These are phyloP conservation scores for Kurtzmaniella quercitrusa DNA, from an alignment of 1,139 yeast genomes.

Conservation along the genomic window DNA sequence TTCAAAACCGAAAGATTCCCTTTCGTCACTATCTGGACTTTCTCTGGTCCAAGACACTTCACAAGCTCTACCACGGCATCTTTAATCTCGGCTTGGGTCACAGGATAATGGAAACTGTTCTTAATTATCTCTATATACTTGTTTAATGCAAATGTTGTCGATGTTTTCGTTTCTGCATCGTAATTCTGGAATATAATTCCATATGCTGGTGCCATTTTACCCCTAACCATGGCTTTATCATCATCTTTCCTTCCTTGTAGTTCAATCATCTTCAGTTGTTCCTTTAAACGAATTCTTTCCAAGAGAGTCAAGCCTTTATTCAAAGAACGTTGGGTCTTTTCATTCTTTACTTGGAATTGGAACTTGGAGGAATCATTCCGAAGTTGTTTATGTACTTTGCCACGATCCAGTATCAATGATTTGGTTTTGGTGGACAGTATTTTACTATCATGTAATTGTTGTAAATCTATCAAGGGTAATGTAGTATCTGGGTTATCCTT, in stretches of 20 bases:
- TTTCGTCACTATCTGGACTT: constrained; percentile 15
- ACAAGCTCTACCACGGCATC: constrained; percentile 31
- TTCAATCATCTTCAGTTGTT: constrained; percentile 17
- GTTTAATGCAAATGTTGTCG: constrained; percentile 20
- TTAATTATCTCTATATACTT: constrained; percentile 24
- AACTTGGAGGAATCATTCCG: constrained; percentile 31
- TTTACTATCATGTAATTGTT: neutral
- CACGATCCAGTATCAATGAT: neutral
- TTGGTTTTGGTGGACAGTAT: neutral
- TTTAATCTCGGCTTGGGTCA: constrained; percentile 13
- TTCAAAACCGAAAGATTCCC: constrained; percentile 25
- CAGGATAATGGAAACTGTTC: constrained; percentile 34
- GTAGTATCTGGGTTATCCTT: constrained; percentile 26
- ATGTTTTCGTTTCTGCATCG: constrained; percentile 3
- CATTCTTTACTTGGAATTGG: constrained; percentile 24
- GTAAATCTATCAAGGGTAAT: neutral
- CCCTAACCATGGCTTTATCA: constrained; percentile 32
- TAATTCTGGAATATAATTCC: constrained; percentile 32
- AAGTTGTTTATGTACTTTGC: constrained; percentile 20
- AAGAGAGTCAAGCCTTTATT: constrained; percentile 34
- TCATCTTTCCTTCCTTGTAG: constrained; percentile 24
- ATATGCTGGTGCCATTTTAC: constrained; percentile 38
- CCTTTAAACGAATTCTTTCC: constrained; percentile 39
- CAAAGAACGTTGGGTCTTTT: constrained; percentile 14
- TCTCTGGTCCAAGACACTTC: constrained; percentile 9